Conservation (phyloP, 441 rosid genomes). For the Populus hybrid region DNA sequence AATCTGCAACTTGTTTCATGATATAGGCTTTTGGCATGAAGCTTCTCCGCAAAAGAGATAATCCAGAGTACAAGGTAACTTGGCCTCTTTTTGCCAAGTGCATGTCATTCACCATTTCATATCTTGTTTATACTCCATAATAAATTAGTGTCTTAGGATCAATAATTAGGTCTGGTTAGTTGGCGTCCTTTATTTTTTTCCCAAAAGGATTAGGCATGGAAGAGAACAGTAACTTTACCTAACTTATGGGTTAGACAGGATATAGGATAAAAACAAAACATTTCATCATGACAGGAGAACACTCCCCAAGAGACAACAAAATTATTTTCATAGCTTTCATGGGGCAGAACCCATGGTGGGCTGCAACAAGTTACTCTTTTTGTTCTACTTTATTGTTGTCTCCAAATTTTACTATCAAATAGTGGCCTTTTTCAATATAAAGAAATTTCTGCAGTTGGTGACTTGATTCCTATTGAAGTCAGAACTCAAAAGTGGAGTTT, state of each 20-base stretch:
- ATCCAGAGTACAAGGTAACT: conserved; percentile 83
- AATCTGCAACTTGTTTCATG: conserved; percentile 11
- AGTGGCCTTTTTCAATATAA: neutral
- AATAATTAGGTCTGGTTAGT: neutral
- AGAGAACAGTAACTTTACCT: conserved; percentile 2
- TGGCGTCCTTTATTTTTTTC: neutral
- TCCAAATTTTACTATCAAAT: neutral
- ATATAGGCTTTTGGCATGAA: conserved; percentile 96
- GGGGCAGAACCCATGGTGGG: neutral
- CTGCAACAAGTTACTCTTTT: neutral
- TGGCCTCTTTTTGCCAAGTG: conserved; percentile 1
- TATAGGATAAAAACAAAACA: neutral
- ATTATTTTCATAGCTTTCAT: conserved; percentile 2
- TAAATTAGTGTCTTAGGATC: neutral
- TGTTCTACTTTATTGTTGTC: neutral
- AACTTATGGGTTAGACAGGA: neutral
- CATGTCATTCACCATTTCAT: neutral
- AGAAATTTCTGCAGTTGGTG: no score
- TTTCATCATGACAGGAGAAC: neutral
- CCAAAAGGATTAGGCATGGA: neutral
- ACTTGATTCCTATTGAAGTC: no score
- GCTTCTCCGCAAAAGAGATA: conserved; percentile 79
- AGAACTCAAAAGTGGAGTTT: no score
- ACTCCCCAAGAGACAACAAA: neutral
- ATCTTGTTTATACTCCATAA: neutral